Base-by-base conservation (phyloP, 2,329 filamentous ascomycete genomes). In the Curvularia sp. region DNA sequence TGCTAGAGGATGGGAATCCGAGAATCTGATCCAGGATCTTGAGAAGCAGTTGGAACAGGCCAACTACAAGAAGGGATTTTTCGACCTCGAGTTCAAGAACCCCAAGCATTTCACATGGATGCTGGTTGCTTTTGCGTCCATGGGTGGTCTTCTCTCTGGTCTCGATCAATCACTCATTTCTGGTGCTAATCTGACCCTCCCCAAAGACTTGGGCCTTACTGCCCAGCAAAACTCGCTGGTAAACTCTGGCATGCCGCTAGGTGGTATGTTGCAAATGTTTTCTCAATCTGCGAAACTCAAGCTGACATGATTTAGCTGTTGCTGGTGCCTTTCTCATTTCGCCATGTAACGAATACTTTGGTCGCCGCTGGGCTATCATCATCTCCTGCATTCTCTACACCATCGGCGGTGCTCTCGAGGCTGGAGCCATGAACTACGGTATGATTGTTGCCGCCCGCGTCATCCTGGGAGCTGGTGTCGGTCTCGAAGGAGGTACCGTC, bases 161-260 rank as follows among this genome's bases (percentile, higher is more conserved):
- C 81, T 92, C 19, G 89, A 92, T 69, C 89, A 92, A 76, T 89
- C 86, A 45, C 80, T 91, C 55, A 92, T 92, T 67, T 88, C 84
- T 12, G 89, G 89, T 51, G 89, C 89, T 49, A 88, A 89, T 68
- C 79, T 91, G 3, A 89, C 84, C 71, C 79, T 91, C 43, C 89
- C 89, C 2, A 64, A 73, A 0, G 86, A 87, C 43, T 79, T 91
- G 1, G 69, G 78, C 23, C 80, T 91, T 30, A 78, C 65, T 4
- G 77, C 79, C 1, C 78, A 80, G 3, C 82, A 90, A 69, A 86
- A 87, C 74, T 87, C 84, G 70, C 74, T 91, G 50, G 87, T 90
- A 59, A 89, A 89, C 74, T 84, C 87, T 1, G 87, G 85, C 36
- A 90, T 91, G 84, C 88, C 89, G 0, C 80, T 92, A 0, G 89